A percentile compares a stretch with the other conserved stretches of the same genome.
phyloP scores from a whole-genome alignment of 495 filamentous ascomycete species.

The Lophiotrema nucula region DNA sequence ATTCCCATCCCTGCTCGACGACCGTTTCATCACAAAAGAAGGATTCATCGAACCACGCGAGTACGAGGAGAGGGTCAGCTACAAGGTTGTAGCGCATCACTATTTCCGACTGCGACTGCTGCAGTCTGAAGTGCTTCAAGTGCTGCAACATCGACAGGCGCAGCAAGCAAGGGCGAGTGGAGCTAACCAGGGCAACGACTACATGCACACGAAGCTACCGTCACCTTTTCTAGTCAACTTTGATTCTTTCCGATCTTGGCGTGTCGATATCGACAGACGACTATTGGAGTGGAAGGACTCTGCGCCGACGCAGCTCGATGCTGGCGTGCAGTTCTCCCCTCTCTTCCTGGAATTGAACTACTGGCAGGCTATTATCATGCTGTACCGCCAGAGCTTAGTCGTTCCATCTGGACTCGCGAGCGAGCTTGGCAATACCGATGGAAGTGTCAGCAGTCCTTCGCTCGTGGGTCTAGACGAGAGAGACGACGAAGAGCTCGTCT shows the following conservation, averaged over 20 bases:
- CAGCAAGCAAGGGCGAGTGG: conserved; percentile 58
- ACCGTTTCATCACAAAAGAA: conserved; percentile 82
- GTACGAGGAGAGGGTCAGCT: conserved; percentile 59
- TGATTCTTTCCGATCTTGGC: conserved; percentile 82
- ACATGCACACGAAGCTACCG: conserved; percentile 73
- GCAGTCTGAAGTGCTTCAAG: conserved; percentile 93
- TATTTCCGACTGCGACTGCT: conserved; percentile 89
- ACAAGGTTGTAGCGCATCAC: conserved; percentile 85
- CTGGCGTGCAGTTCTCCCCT: conserved; percentile 79
- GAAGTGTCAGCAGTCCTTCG: conserved; percentile 60
- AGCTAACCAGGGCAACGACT: conserved; percentile 61
- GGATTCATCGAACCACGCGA: conserved; percentile 59
- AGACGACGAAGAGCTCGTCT: conserved; percentile 87
- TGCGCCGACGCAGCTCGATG: conserved; percentile 72
- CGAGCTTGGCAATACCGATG: conserved; percentile 69
- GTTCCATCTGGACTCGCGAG: conserved; percentile 81
- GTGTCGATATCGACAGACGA: conserved; percentile 79
- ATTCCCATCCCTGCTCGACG: conserved; percentile 84
- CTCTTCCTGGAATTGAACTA: conserved; percentile 93
- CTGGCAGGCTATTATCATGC: conserved; percentile 96
- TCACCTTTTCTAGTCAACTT: conserved; percentile 85
- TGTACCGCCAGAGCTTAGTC: conserved; percentile 87
- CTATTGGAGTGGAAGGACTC: conserved; percentile 84
- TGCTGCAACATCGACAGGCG: conserved; percentile 85
- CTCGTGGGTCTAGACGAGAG: conserved; percentile 55